Evolutionary conservation across 768 basidiomycete species (phyloP).

Genomic region (Panellus pusillus): DNA sequence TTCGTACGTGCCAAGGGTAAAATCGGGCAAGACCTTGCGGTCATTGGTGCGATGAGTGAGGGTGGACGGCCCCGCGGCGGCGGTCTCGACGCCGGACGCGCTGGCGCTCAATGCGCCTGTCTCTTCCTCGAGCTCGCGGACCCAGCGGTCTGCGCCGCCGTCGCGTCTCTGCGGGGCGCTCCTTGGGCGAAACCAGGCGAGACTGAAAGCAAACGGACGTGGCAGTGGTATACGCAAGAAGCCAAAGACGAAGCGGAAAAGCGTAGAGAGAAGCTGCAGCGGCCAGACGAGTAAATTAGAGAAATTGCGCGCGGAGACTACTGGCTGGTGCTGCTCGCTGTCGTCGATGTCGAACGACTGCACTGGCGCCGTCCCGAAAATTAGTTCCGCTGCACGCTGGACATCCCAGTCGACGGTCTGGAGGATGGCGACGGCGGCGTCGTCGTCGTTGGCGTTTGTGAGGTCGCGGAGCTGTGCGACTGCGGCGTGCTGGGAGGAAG

Average conservation of each 20-base stretch:
- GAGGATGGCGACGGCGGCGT: slow-evolving; percentile 60
- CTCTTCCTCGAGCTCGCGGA: slow-evolving; percentile 80
- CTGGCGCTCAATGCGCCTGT: slow-evolving; percentile 67
- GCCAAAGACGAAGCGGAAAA: slow-evolving; percentile 67
- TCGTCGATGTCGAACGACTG: slow-evolving; percentile 13
- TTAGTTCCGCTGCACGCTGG: slow-evolving; percentile 59
- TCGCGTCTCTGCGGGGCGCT: slow-evolving; percentile 38
- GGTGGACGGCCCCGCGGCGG: slow-evolving; percentile 43
- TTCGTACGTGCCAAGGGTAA: slow-evolving; percentile 80
- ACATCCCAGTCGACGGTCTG: slow-evolving; percentile 71
- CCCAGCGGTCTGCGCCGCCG: slow-evolving; percentile 73
- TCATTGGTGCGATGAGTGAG: slow-evolving; percentile 38
- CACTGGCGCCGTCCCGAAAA: slow-evolving; percentile 42
- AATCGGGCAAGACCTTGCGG: slow-evolving; percentile 70
- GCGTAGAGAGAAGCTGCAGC: slow-evolving; percentile 53
- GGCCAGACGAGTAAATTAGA: slow-evolving; percentile 58
- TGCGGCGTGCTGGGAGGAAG: slow-evolving; percentile 16
- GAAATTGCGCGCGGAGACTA: slow-evolving; percentile 30
- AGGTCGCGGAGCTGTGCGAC: slow-evolving; percentile 39
- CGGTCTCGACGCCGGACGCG: slow-evolving; percentile 38
- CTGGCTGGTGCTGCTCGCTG: slow-evolving; percentile 22
- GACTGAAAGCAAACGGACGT: slow-evolving; percentile 51
- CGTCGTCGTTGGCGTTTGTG: slow-evolving; percentile 61
- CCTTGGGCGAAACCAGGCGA: slow-evolving; percentile 41
- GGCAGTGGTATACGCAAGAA: slow-evolving; percentile 70